Evolutionary conservation across 2,329 filamentous ascomycete genomes (phyloP).

Genomic region (Cercospora berteroae): DNA sequence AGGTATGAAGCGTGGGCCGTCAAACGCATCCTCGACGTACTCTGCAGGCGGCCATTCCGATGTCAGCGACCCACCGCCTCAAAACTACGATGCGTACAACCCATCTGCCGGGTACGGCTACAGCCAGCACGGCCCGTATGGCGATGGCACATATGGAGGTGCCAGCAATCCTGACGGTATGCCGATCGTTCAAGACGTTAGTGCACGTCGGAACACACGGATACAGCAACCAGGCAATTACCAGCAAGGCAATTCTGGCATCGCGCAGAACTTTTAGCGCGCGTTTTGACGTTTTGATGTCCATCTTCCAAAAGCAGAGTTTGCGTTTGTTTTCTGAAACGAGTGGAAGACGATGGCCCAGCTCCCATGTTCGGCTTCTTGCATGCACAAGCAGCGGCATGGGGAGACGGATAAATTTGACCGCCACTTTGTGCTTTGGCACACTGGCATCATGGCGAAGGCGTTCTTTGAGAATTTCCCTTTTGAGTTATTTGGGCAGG

Average conservation of each 20-base stretch:
- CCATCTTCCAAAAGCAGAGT: conserved; percentile 13
- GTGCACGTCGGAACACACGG: conserved; percentile 85
- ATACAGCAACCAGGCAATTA: conserved; percentile 89
- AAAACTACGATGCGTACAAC: conserved; percentile 34
- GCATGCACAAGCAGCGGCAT: conserved; percentile 9
- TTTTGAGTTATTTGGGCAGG: conserved; percentile 7
- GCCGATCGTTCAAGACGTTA: conserved; percentile 89
- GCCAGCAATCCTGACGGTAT: conserved; percentile 52
- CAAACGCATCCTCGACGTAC: conserved; percentile 95
- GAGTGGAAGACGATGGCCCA: neutral
- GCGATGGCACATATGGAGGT: conserved; percentile 53
- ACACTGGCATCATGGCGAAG: conserved; percentile 17
- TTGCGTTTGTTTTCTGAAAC: conserved; percentile 2
- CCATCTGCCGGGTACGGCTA: conserved; percentile 50
- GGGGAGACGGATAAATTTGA: conserved; percentile 7
- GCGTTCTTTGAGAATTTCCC: conserved; percentile 18
- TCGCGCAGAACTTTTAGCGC: conserved; percentile 86
- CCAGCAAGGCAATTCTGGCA: conserved; percentile 84
- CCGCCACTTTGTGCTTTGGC: conserved; percentile 15
- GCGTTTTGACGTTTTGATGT: conserved; percentile 1
- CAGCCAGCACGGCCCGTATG: conserved; percentile 57
- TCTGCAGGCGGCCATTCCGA: conserved; percentile 76
- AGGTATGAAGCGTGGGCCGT: conserved; percentile 83
- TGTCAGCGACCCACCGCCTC: conserved; percentile 49
- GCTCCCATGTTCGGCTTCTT: neutral